Evolutionary conservation across 768 basidiomycete species (phyloP).

Genomic region (Coprinopsis strossmayeri): DNA sequence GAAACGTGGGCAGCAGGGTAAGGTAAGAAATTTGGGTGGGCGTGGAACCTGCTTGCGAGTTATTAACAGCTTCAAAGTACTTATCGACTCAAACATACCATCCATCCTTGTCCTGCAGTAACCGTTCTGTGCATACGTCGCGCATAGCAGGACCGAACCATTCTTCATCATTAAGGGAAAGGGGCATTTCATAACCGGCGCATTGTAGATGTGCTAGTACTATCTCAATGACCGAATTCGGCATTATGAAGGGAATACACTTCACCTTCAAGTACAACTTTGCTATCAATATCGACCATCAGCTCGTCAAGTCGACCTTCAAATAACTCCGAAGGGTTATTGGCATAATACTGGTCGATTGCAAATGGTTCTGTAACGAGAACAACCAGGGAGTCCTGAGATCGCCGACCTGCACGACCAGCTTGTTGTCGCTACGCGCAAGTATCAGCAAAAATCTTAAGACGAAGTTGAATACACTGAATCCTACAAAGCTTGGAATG

Average conservation of each 20-base stretch:
- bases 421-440: conserved; percentile 90
- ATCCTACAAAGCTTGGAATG: conserved; percentile 71
- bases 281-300: conserved; percentile 65
- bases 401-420: conserved; percentile 78
- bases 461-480: too few relatives aligned
- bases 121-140: conserved; percentile 52
- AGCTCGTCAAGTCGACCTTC: conserved; percentile 56
- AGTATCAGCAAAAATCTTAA: conserved; percentile 1
- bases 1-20: conserved; percentile 67
- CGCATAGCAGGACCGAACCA: conserved; percentile 67
- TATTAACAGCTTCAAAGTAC: too few relatives aligned
- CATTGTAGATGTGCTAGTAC: conserved; percentile 75
- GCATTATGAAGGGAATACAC: neutral
- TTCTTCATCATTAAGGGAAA: conserved; percentile 52
- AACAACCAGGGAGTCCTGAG: conserved; percentile 72
- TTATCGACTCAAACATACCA: conserved; percentile 58
- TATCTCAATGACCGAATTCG: neutral
- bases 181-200: conserved; percentile 80
- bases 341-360: conserved; percentile 69
- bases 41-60: conserved; percentile 77
- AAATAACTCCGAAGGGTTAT: conserved; percentile 66
- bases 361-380: conserved; percentile 64
- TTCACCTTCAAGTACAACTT: conserved; percentile 61
- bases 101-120: conserved; percentile 69
- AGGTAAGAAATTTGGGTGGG: conserved; percentile 73